These are phyloP conservation scores for Pythium aristosporum DNA, from an alignment of 352 stramenopile genomes.

Conservation along the genomic window DNA sequence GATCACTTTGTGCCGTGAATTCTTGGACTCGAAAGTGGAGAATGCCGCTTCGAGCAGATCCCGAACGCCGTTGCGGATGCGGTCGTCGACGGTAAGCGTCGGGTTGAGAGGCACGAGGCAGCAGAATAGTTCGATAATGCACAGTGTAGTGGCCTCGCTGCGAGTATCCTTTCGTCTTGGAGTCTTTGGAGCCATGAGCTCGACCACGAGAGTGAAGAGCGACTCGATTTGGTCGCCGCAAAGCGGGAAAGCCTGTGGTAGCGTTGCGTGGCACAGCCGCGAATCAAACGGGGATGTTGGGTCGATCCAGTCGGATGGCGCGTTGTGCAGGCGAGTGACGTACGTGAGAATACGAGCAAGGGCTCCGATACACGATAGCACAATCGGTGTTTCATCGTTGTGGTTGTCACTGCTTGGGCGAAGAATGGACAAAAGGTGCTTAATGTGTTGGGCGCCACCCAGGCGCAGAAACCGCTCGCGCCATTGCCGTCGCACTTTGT, in stretches of 20 bases:
- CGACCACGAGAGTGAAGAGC: neutral
- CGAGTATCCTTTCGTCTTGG: neutral
- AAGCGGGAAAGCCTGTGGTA: constrained; percentile 11
- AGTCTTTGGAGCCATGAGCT: neutral
- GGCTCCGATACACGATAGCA: constrained; percentile 40
- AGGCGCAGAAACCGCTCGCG: constrained; percentile 75
- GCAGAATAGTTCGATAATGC: constrained; percentile 21
- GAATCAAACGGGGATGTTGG: constrained; percentile 15
- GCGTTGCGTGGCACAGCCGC: constrained; percentile 11
- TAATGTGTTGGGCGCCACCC: constrained; percentile 48
- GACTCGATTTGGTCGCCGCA: neutral
- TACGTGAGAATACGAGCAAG: constrained; percentile 33
- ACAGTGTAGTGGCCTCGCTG: neutral
- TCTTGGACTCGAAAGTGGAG: neutral
- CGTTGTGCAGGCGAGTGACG: constrained; percentile 20
- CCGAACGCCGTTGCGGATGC: neutral
- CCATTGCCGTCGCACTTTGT: constrained; percentile 65
- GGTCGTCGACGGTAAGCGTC: neutral
- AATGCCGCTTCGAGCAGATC: neutral
- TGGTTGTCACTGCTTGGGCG: constrained; percentile 21
- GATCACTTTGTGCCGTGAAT: neutral
- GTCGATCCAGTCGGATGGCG: constrained; percentile 1
- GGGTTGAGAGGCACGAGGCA: constrained; percentile 11
- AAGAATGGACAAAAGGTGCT: constrained; percentile 14
- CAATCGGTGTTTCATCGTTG: constrained; percentile 12